Evolutionary conservation across 2,329 filamentous ascomycete species (phyloP), one percentile per base, ranked within the genome.

Genomic region (Tolypocladium pustulatum): DNA sequence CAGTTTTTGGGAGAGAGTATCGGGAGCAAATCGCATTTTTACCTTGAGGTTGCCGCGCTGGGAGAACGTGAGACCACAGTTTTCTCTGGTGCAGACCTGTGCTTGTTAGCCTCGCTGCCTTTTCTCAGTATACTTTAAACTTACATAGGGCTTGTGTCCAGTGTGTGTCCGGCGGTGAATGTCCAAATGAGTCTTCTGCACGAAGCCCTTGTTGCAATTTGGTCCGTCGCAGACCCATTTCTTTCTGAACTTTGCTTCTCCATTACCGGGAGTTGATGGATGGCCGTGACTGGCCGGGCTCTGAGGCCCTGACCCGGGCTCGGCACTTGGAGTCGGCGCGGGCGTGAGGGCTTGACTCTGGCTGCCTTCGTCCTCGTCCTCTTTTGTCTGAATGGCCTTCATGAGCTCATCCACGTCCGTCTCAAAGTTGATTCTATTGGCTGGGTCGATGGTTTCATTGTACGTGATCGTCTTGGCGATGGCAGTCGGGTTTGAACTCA

Each of bases 1-100:
- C 36, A 41, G 27, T 30, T n/a, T 8, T 20, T 6, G 12, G 20
- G 13, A 1, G 10, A 27, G 17, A 13, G 34, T n/a, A 8, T 15
- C 17, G 8, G 7, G 27, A 27, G 20, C 15, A 36, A 27, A 27
- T 10, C 6, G n/a, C 15, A 32, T 30, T 67, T 77, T 66, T 74
- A 91, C 89, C 78, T 92, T 94, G 54, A 97, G 79, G 68, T 97
- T 97, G 13, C 93, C 93, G 9, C 90, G 80, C 71, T 97, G 93
- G 17, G 90, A 94, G 71, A 97, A 97, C 13, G 84, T 81, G 65
- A 90, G 86, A 30, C 84, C 85, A 71, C 93, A 97, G 6, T 81
- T 81, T 3, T 84, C 81, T 63, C 89, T 81, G 62, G 84, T 86
- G 76, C 91, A 96, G 25, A 80, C 70, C 86, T 83, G 62, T 4